Base-by-base conservation (phyloP, 2,329 filamentous ascomycete species). In the Microsporum canis region DNA sequence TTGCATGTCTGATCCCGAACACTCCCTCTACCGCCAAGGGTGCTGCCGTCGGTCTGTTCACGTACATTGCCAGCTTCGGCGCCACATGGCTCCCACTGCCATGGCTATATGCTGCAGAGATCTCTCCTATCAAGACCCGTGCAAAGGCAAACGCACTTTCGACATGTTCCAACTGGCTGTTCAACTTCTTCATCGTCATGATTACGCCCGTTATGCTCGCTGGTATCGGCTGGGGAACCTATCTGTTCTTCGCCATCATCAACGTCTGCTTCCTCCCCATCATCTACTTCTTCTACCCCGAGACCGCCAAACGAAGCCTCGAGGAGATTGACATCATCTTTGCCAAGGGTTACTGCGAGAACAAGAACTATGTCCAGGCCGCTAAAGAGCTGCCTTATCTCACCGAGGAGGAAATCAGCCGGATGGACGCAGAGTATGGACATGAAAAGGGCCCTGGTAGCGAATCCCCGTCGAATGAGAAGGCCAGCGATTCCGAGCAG, bases 61-160 rank as follows among this genome's bases (percentile, higher is more conserved):
- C 84, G 2, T 88, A 87, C 72, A 88, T 88, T 67, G 83, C 84
- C 3, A 84, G 84, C 60, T 88, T 87, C 64, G 85, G 84, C 38
- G 84, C 84, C 0, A 84, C 82, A 0, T 86, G 83, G 79, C 70
- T 86, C 5, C 83, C 84, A 14, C 77, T 66, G 29, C 62, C 66
- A 17, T 67, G 65, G 65, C 57, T 67, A 3, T 67, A 67, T 47
- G 58, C 60, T 33, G 61, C 66, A 3, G 66, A 67, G 47, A 60
- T 66, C 49, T 65, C 63, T 36, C 62, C 65, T 12, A 56, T 66
- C 31, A 59, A 58, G 17, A 64, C 62, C 41, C 65, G 65, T 12
- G 61, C 65, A n/a, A 62, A 60, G 29, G 65, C 60, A 29, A 63
- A 63, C 27, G 62, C 66, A 39, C 60, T 62, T 27, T 66, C 66